Percentiles rank a stretch among this genome's conserved stretches.
Evolutionary conservation across 1,284 basidiomycete species (phyloP).

Genomic region (Retiboletus fuscus): DNA sequence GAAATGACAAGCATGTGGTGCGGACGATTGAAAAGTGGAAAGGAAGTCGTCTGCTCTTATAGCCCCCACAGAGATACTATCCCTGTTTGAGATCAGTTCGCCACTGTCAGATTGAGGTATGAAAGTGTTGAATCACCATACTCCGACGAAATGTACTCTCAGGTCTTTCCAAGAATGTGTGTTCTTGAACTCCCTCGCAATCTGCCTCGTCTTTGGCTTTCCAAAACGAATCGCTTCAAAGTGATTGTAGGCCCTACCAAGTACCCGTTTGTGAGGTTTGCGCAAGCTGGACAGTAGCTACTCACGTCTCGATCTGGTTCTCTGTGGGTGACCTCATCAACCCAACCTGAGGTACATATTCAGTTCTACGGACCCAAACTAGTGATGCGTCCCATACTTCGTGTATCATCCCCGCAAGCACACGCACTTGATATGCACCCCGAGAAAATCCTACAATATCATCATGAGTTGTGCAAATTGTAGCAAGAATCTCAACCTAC

Average conservation of each 20-base stretch:
- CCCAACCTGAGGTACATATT: conserved; percentile 24
- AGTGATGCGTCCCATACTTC: conserved; percentile 37
- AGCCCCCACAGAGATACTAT: conserved; percentile 51
- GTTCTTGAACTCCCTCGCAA: conserved; percentile 2
- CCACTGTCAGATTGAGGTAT: neutral
- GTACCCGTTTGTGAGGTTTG: neutral
- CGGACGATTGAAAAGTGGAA: conserved; percentile 15
- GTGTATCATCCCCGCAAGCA: conserved; percentile 54
- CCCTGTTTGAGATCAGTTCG: conserved; percentile 45
- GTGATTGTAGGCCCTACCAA: conserved; percentile 50
- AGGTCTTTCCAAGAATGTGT: conserved; percentile 21
- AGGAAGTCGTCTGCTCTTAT: conserved; percentile 35
- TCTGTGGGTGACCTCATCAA: conserved; percentile 25
- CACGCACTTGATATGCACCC: conserved; percentile 58
- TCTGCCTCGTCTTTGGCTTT: neutral
- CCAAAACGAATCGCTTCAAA: conserved; percentile 39
- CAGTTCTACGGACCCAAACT: neutral
- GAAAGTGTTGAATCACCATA: conserved; percentile 40
- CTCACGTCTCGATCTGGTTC: conserved; percentile 31
- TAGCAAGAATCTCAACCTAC: conserved; percentile 34
- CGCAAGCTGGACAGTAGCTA: neutral
- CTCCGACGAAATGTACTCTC: conserved; percentile 52
- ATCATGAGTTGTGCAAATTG: neutral
- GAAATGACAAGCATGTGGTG: conserved; percentile 46
- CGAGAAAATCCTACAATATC: conserved; percentile 53